phyloP scores from a whole-genome alignment of 2,329 filamentous ascomycete species.

The Epichloe gansuensis region DNA sequence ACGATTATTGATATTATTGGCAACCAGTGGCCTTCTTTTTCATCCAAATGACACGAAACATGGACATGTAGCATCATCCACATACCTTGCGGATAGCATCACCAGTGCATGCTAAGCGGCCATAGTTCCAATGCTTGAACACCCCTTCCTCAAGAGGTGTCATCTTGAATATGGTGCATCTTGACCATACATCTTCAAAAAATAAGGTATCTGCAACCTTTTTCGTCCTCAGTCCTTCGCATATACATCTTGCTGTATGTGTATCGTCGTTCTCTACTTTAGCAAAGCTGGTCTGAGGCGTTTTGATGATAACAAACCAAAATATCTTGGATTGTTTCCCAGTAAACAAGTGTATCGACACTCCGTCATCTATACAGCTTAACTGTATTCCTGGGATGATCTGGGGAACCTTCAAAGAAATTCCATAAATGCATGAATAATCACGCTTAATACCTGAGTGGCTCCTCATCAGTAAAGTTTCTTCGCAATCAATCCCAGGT shows the following conservation, averaged over 20 bases:
- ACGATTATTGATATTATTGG: background rate
- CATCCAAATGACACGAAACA: background rate
- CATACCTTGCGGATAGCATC: conserved; percentile 21
- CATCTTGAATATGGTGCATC: conserved; percentile 9
- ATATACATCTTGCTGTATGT: conserved; percentile 8
- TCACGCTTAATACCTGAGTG: conserved; percentile 4
- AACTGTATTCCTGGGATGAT: background rate
- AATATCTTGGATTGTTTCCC: conserved; percentile 3
- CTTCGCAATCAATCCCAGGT: background rate
- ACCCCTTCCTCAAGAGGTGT: conserved; percentile 21
- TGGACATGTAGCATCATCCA: background rate
- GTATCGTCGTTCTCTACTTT: conserved; percentile 7
- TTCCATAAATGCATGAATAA: conserved; percentile 4
- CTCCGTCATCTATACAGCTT: background rate
- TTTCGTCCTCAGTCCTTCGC: conserved; percentile 13
- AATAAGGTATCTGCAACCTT: conserved; percentile 16
- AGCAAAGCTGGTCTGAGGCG: conserved; percentile 15
- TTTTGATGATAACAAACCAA: conserved; percentile 5
- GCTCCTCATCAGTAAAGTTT: background rate
- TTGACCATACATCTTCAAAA: conserved; percentile 23
- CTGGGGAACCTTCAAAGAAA: conserved; percentile 1
- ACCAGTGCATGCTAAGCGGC: conserved; percentile 20
- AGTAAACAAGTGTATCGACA: conserved; percentile 2
- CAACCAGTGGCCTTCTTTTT: background rate
- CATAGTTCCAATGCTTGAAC: conserved; percentile 17